Conservation (phyloP, 306 rosid species). For the Calophaca sinica region DNA sequence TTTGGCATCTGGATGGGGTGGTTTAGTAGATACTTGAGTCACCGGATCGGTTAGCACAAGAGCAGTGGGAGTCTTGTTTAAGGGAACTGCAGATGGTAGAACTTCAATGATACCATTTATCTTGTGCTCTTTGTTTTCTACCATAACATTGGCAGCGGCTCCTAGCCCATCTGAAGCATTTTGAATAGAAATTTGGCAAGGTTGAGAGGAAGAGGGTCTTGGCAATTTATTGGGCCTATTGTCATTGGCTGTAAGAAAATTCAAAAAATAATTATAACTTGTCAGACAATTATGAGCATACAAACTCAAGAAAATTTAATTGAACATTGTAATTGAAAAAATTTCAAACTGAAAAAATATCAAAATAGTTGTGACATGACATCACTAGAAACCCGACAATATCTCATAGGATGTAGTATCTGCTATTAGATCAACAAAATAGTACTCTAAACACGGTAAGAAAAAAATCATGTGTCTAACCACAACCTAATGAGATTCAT, state of each 20-base stretch:
- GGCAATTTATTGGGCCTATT: constrained; percentile 64
- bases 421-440: constrained; percentile 19
- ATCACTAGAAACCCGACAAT: constrained; percentile 35
- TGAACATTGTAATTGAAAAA: constrained; percentile 24
- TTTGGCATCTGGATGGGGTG: constrained; percentile 74
- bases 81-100: constrained; percentile 49
- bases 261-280: constrained; percentile 45
- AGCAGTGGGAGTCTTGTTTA: constrained; percentile 42
- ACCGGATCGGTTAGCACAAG: constrained; percentile 53
- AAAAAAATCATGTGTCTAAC: constrained; percentile 21
- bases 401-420: constrained; percentile 22
- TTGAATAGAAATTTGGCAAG: constrained; percentile 54
- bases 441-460: constrained; percentile 37
- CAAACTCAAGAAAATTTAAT: constrained; percentile 22
- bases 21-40: constrained; percentile 46
- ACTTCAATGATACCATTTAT: constrained; percentile 67
- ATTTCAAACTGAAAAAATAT: constrained; percentile 3
- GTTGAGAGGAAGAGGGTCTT: constrained; percentile 57
- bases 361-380: background rate
- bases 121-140: constrained; percentile 57
- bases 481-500: constrained; percentile 30
- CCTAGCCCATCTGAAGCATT: constrained; percentile 52
- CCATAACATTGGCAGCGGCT: constrained; percentile 53
- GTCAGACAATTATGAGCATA: constrained; percentile 43
- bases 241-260: constrained; percentile 67